Percentiles rank a stretch among this genome's conserved stretches.
Evolutionary conservation across 306 rosid genomes (phyloP).

Genomic region (Mucuna pruriens): DNA sequence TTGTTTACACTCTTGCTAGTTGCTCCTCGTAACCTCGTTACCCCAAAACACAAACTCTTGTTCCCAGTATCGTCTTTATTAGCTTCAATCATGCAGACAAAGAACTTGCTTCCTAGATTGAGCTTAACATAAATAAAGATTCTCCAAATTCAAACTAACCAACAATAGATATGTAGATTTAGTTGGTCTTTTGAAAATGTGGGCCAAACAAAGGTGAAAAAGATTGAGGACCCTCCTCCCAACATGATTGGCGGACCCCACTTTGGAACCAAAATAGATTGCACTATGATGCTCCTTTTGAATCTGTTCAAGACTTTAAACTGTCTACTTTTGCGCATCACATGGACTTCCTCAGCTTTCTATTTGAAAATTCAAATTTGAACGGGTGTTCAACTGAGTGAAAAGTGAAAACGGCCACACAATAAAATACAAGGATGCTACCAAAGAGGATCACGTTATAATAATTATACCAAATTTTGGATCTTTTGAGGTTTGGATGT

Average conservation of each 20-base stretch:
- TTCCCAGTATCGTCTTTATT: not conserved
- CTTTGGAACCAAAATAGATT: not conserved
- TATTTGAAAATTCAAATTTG: slow-evolving; percentile 69
- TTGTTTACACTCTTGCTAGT: not conserved
- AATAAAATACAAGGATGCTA: not conserved
- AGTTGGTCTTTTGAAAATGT: not conserved
- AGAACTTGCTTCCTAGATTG: not conserved
- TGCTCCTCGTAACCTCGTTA: too few species aligned
- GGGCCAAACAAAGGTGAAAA: not conserved
- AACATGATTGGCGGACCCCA: not conserved
- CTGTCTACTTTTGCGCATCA: slow-evolving; percentile 47
- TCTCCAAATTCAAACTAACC: not conserved
- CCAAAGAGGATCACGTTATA: slow-evolving; percentile 17
- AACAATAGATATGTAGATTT: not conserved
- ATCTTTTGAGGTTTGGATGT: slow-evolving; percentile 42
- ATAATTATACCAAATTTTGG: slow-evolving; percentile 46
- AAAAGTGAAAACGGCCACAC: slow-evolving; percentile 48
- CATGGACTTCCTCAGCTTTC: slow-evolving; percentile 46
- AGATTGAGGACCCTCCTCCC: not conserved
- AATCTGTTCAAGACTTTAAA: not conserved
- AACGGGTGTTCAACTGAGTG: slow-evolving; percentile 18
- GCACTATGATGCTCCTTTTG: not conserved
- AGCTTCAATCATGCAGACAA: not conserved
- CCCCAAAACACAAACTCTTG: too few species aligned
- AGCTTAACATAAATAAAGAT: not conserved